phyloP scores from a whole-genome alignment of 2,329 filamentous ascomycete species.

The Diaporthe longicolla region DNA sequence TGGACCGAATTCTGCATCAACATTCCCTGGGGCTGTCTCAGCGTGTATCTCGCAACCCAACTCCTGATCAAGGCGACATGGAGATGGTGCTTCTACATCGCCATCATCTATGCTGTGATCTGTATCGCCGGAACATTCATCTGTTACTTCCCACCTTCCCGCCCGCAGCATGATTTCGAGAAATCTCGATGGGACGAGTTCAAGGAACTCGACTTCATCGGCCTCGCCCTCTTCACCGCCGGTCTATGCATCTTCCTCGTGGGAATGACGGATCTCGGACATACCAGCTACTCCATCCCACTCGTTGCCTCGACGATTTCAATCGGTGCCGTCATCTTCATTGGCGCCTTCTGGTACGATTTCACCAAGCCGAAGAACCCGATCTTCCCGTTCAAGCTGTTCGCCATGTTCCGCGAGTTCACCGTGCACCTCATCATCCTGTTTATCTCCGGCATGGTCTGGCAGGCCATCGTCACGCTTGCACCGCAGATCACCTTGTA shows the following conservation, averaged over 20 bases:
- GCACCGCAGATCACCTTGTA: slow-evolving; percentile 50
- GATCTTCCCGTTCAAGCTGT: slow-evolving; percentile 48
- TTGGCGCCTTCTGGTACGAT: slow-evolving; percentile 46
- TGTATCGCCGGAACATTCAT: slow-evolving; percentile 46
- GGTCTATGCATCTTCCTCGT: slow-evolving; percentile 46
- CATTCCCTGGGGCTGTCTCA: slow-evolving; percentile 48
- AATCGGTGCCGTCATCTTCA: slow-evolving; percentile 44
- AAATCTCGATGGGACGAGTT: slow-evolving; percentile 50
- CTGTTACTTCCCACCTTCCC: slow-evolving; percentile 49
- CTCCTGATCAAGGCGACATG: slow-evolving; percentile 49
- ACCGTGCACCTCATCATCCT: slow-evolving; percentile 50
- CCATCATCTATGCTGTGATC: slow-evolving; percentile 48
- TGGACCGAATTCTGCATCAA: slow-evolving; percentile 51
- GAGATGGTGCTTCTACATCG: slow-evolving; percentile 49
- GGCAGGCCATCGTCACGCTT: slow-evolving; percentile 48
- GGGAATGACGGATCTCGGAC: slow-evolving; percentile 46
- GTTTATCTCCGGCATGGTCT: slow-evolving; percentile 49
- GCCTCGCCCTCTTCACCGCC: slow-evolving; percentile 45
- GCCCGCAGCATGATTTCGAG: slow-evolving; percentile 49
- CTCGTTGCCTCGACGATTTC: slow-evolving; percentile 44
- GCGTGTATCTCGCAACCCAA: slow-evolving; percentile 48
- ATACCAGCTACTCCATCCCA: slow-evolving; percentile 41
- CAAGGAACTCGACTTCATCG: slow-evolving; percentile 51
- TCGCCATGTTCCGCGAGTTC: slow-evolving; percentile 50
- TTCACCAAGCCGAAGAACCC: slow-evolving; percentile 46